Percentiles rank a stretch among this genome's conserved stretches.
These are phyloP conservation scores for Volutella citrinella DNA, from an alignment of 2,329 filamentous ascomycete species.

Conservation along the genomic window DNA sequence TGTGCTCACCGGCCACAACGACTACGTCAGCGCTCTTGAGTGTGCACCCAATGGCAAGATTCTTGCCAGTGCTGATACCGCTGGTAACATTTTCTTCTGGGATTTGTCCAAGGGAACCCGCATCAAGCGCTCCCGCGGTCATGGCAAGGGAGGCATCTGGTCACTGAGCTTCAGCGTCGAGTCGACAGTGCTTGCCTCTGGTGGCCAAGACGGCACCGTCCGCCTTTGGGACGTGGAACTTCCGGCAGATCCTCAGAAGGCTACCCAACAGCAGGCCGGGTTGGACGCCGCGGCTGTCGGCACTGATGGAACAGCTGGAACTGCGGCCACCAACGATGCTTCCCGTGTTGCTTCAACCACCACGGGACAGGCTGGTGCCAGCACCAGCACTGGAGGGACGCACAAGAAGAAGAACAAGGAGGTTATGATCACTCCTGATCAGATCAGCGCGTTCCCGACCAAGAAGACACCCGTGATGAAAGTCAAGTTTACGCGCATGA, in stretches of 20 bases:
- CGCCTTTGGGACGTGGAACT: slow-evolving; percentile 88
- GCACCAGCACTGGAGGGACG: slow-evolving; percentile 27
- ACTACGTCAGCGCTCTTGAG: slow-evolving; percentile 79
- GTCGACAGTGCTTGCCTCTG: slow-evolving; percentile 84
- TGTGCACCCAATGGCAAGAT: slow-evolving; percentile 86
- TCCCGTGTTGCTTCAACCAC: slow-evolving; percentile 24
- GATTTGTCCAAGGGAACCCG: slow-evolving; percentile 82
- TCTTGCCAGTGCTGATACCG: slow-evolving; percentile 84
- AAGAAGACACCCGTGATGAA: slow-evolving; percentile 96
- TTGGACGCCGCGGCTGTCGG: slow-evolving; percentile 41
- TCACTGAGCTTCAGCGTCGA: slow-evolving; percentile 92
- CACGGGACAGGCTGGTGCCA: slow-evolving; percentile 25
- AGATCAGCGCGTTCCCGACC: slow-evolving; percentile 91
- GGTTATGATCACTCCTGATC: slow-evolving; percentile 84
- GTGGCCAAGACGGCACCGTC: slow-evolving; percentile 88
- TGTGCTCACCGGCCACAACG: slow-evolving; percentile 87
- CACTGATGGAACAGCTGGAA: slow-evolving; percentile 37
- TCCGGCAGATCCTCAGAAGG: slow-evolving; percentile 62
- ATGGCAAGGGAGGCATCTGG: slow-evolving; percentile 91
- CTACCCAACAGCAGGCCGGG: slow-evolving; percentile 44
- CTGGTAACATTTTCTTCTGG: slow-evolving; percentile 92
- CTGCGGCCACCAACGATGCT: slow-evolving; percentile 25
- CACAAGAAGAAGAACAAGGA: slow-evolving; percentile 83
- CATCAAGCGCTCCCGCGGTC: slow-evolving; percentile 90
- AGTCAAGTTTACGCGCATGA: slow-evolving; percentile 93